phyloP scores from a whole-genome alignment of 2,329 filamentous ascomycete species.

The Cladosporium colombiae region DNA sequence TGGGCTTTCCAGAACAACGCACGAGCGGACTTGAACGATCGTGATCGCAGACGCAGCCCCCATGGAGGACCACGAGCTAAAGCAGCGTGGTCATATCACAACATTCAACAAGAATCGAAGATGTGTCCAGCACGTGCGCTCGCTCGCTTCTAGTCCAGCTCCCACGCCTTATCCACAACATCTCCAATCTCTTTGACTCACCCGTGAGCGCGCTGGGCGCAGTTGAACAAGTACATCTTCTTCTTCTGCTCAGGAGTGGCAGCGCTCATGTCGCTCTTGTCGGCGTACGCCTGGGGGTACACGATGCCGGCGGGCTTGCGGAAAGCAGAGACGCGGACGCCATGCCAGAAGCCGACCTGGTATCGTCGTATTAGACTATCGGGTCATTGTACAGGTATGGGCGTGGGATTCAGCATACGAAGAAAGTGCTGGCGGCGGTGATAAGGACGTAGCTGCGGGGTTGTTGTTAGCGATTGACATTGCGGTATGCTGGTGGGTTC shows the following conservation, averaged over 20 bases:
- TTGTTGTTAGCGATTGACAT: conserved; percentile 17
- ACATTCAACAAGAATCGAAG: background rate
- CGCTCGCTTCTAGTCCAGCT: background rate
- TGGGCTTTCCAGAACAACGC: background rate
- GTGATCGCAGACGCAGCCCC: background rate
- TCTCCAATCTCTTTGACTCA: background rate
- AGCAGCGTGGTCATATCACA: background rate
- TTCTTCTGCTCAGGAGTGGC: conserved; percentile 43
- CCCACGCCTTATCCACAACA: background rate
- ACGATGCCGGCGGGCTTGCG: conserved; percentile 56
- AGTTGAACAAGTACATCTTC: conserved; percentile 50
- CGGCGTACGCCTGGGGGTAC: conserved; percentile 62
- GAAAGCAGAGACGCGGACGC: conserved; percentile 45
- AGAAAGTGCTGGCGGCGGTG: conserved; percentile 55
- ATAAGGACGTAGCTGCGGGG: conserved; percentile 55
- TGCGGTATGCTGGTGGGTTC: background rate
- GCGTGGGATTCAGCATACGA: conserved; percentile 35
- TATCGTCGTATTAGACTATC: background rate
- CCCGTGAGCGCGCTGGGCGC: conserved; percentile 54
- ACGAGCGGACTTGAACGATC: background rate
- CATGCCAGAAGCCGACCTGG: conserved; percentile 54
- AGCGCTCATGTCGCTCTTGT: conserved; percentile 53
- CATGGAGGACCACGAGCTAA: background rate
- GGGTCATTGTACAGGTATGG: conserved; percentile 1
- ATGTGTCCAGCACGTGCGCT: background rate